Evolutionary conservation across 1,284 basidiomycete species (phyloP), one percentile per base, ranked within the genome.

Genomic region (Cryptococcus sp.): DNA sequence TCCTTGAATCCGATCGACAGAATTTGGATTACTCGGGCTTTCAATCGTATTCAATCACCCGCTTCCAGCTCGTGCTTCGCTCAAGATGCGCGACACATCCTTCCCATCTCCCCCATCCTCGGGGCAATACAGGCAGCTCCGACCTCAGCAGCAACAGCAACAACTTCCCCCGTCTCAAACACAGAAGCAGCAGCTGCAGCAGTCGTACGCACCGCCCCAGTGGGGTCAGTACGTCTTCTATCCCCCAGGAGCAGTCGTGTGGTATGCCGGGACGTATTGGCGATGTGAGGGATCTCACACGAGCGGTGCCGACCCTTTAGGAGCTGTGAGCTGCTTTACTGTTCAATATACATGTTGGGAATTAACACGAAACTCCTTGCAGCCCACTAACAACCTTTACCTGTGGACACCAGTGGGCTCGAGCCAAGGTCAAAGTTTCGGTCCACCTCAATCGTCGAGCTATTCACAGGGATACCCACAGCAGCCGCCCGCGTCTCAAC

Each of bases 321-420:
- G 62, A 51, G 63, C 61, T 17, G 70, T 73, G 55, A 62, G 69
- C 66, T 10, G 16, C 37, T 25, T 20, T 49, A 58, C 16, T 47
- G 59, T 5, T 55, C 59, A 8, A 50, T 13, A 39, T 34, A 16
- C 7, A 34, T 22, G n/a, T 20, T 25, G 29, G 20, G 29, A 34
- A 26, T 38, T 37, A 45, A 5, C 38, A 11, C 39, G n/a, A 13
- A 51, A 25, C 41, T 23, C 22, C 40, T 50, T 37, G 26, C 38
- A 75, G 73, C 73, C 73, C 2, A 62, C 65, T 2, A 46, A 59
- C 25, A 70, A 66, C 48, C 43, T 70, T 13, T 62, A 72, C 50
- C 64, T 75, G 11, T 75, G 73, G 73, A 74, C 73, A 17, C 70
- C 69, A 0, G 49, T 75, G 5, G 61, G 62, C 13, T 63, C 64